Evolutionary conservation across 1,284 basidiomycete species (phyloP).

Genomic region (Flammula alnicola): DNA sequence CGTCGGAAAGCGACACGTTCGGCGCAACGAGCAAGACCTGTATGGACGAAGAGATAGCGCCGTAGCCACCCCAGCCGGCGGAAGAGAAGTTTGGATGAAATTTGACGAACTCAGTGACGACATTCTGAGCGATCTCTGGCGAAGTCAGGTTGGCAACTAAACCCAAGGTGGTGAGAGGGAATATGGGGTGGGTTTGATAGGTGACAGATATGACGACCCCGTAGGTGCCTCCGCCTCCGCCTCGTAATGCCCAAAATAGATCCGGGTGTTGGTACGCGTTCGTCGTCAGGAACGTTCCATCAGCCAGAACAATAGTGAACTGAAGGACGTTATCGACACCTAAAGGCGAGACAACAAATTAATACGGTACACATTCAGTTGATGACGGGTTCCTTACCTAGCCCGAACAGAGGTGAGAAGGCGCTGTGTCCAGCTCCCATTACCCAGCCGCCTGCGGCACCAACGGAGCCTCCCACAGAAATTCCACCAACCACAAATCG

Average conservation of each 20-base stretch:
- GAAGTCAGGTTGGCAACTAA: conserved; percentile 5
- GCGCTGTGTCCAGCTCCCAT: conserved; percentile 49
- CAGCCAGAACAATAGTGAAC: conserved; percentile 41
- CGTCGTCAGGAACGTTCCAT: conserved; percentile 37
- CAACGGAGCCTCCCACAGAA: conserved; percentile 38
- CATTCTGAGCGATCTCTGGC: not conserved
- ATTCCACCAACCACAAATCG: conserved; percentile 43
- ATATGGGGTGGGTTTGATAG: conserved; percentile 24
- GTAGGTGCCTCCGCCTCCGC: conserved; percentile 51
- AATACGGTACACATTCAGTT: too few relatives aligned
- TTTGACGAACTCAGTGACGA: not conserved
- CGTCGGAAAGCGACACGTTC: too few relatives aligned
- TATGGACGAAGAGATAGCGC: too few relatives aligned
- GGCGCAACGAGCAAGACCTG: too few relatives aligned
- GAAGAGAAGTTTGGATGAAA: conserved; percentile 5
- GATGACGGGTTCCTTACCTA: conserved; percentile 44
- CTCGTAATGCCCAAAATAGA: conserved; percentile 56
- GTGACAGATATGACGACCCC: conserved; percentile 40
- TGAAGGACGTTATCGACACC: too few relatives aligned
- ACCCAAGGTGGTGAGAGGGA: conserved; percentile 16
- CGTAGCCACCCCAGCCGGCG: too few relatives aligned
- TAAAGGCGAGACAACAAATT: too few relatives aligned
- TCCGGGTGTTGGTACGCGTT: conserved; percentile 40
- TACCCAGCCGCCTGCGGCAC: conserved; percentile 45
- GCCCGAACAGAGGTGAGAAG: conserved; percentile 43